Conservation (phyloP, 495 filamentous ascomycete genomes). For the Penicillium coffeae region DNA sequence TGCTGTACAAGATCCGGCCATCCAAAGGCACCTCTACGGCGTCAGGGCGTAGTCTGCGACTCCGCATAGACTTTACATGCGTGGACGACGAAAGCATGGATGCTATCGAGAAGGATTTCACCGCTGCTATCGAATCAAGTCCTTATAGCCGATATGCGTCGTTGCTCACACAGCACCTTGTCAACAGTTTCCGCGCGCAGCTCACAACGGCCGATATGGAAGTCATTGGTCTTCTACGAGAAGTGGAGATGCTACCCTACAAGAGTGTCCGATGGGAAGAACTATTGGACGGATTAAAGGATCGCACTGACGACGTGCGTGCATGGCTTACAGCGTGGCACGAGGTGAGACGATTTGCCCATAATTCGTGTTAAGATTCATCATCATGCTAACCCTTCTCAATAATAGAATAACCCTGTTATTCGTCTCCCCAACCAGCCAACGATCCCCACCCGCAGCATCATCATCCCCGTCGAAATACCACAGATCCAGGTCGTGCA, state of each 20-base stretch:
- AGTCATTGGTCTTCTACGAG: constrained; percentile 41
- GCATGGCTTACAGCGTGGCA: constrained; percentile 48
- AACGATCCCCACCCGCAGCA: constrained; percentile 35
- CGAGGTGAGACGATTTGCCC: constrained; percentile 31
- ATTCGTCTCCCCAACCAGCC: constrained; percentile 34
- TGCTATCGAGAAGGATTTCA: constrained; percentile 41
- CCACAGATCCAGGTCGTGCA: constrained; percentile 80
- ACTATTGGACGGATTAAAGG: constrained; percentile 37
- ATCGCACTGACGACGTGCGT: constrained; percentile 32
- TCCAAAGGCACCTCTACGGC: constrained; percentile 24
- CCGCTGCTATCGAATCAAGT: constrained; percentile 38
- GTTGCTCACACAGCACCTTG: constrained; percentile 48
- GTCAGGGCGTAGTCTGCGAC: constrained; percentile 51
- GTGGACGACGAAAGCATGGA: constrained; percentile 60
- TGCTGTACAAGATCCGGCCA: constrained; percentile 72
- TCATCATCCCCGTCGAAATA: constrained; percentile 69
- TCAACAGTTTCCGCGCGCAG: constrained; percentile 46
- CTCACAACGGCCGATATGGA: constrained; percentile 58
- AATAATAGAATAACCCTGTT: constrained; percentile 28
- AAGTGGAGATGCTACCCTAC: constrained; percentile 41
- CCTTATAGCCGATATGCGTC: constrained; percentile 41
- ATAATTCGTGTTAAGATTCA: background rate
- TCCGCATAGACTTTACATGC: constrained; percentile 74
- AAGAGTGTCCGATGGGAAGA: constrained; percentile 38
- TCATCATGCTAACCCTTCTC: background rate